These are phyloP conservation scores for Elaeis guineensis DNA, from an alignment of 176 grass and related monocot genomes.

Conservation along the genomic window DNA sequence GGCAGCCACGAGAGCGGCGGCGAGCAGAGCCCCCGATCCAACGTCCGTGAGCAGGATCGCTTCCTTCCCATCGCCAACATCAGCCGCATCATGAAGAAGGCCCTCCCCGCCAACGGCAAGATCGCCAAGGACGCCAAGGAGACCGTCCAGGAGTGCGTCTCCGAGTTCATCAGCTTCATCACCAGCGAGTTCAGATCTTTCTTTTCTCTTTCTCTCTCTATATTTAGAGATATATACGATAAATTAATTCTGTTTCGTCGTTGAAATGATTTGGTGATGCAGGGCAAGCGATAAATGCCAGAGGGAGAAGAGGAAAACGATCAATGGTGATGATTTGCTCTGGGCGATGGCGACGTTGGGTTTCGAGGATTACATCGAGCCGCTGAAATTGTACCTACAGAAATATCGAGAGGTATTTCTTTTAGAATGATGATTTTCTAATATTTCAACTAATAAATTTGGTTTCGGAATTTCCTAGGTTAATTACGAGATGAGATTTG, in stretches of 20 bases:
- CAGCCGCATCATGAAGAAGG: conserved; percentile 99
- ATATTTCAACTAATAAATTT: not conserved
- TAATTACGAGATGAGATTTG: not conserved
- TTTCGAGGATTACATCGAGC: conserved; percentile 95
- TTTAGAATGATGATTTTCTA: not conserved
- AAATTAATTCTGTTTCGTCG: not conserved
- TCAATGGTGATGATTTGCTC: conserved; percentile 91
- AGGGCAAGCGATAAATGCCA: conserved; percentile 98
- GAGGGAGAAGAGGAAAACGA: conserved; percentile 96
- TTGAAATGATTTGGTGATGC: conserved; percentile 5
- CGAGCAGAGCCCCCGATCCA: conserved; percentile 38
- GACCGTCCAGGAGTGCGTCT: conserved; percentile 97
- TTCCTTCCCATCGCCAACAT: conserved; percentile 99
- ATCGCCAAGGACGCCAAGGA: conserved; percentile 99
- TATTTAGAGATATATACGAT: too few relatives aligned
- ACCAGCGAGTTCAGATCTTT: conserved; percentile 66
- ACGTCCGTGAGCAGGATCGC: conserved; percentile 82
- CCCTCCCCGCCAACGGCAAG: conserved; percentile 93
- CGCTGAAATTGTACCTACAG: conserved; percentile 80
- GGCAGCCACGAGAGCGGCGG: conserved; percentile 39
- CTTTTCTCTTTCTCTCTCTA: not conserved
- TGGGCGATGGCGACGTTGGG: conserved; percentile 94
- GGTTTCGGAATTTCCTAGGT: not conserved
- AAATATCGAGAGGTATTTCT: conserved; percentile 80
- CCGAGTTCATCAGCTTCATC: conserved; percentile 97